Evolutionary conservation across 306 rosid species (phyloP), one percentile per base, ranked within the genome.

Genomic region (Cucumis cinereus): DNA sequence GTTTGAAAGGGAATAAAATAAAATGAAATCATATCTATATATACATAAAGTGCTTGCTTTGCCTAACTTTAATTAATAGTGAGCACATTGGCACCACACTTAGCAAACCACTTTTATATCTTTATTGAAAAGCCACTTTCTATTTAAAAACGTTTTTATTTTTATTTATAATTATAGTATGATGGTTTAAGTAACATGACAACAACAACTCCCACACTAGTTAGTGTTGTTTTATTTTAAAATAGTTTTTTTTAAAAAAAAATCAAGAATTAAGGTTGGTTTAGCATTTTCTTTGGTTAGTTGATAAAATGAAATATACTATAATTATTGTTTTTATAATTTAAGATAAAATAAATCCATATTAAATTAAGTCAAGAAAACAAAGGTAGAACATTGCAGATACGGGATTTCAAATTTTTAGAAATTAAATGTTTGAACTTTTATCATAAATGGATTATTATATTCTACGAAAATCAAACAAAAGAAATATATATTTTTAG

Each of bases 41-140:
- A 40, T 40, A 7, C 13, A 4, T 40, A 67, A 22, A n/a, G 26
- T 9, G n/a, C 36, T 6, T 23, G 45, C 5, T 50, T 50, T 70
- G 58, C 6, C 11, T 3, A 43, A 43, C 36, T 69, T 71, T 71
- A 49, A 50, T 71, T 50, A 71, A 71, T 50, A 16, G 33, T 50
- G 45, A 71, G 50, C 76, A 71, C 76, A 19, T 49, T 71, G 45
- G 19, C 26, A 71, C 76, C 60, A 71, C 60, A 71, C 76, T 71
- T 49, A 71, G 10, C 40, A 16, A 71, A 49, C 76, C 60, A 71
- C 60, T 26, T 49, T 49, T 71, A 14, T 61, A 22, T 49, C 20
- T 70, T 70, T 43, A 43, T 24, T 70, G 14, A 70, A 47, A 70
- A 70, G 58, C n/a, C 8, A 20, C 72, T 66, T 66, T 66, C 4